Base-by-base conservation (phyloP, 495 filamentous ascomycete genomes). In the Talaromyces trachyspermus region DNA sequence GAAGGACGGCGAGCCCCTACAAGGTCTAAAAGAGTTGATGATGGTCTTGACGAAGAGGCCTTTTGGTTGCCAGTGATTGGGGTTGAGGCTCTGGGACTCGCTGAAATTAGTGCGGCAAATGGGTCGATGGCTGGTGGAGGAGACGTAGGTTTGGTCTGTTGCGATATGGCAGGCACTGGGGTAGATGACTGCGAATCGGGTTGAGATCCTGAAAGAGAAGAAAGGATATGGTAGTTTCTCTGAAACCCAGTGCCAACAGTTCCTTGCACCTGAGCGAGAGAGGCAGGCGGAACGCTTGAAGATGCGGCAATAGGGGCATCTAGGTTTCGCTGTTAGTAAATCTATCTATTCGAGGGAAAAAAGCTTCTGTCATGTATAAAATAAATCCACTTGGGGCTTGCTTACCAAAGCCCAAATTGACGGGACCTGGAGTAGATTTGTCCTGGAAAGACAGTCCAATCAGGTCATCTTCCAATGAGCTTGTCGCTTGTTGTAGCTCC, bases 351-450 rank as follows among this genome's bases (percentile, higher is more conserved):
- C n/a, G n/a, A n/a, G n/a, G n/a, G n/a, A n/a, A n/a, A n/a, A n/a
- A n/a, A n/a, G n/a, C n/a, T n/a, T n/a, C n/a, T n/a, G n/a, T n/a
- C n/a, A n/a, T n/a, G n/a, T n/a, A n/a, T n/a, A n/a, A n/a, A n/a
- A n/a, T n/a, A n/a, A n/a, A n/a, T n/a, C n/a, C n/a, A n/a, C n/a
- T n/a, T n/a, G n/a, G 82, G 39, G 75, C 77, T 53, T 83, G 82
- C 53, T 70, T 79, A 52, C 84, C 82, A 60, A 85, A 83, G 17
- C 90, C 89, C 24, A 98, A 76, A 6, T 89, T 84, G 51, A 98
- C 96, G 15, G 86, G 84, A 36, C 91, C 77, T 52, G 85, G 80
- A 8, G 83, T 81, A 51, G 78, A 90, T 39, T 70, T 66, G 38
- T 82, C 79, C 46, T 78, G 73, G 49, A 88, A 74, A 14, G 80